These are phyloP conservation scores for Phylloporus rhodoxanthus DNA, from an alignment of 768 basidiomycete genomes.

Conservation along the genomic window DNA sequence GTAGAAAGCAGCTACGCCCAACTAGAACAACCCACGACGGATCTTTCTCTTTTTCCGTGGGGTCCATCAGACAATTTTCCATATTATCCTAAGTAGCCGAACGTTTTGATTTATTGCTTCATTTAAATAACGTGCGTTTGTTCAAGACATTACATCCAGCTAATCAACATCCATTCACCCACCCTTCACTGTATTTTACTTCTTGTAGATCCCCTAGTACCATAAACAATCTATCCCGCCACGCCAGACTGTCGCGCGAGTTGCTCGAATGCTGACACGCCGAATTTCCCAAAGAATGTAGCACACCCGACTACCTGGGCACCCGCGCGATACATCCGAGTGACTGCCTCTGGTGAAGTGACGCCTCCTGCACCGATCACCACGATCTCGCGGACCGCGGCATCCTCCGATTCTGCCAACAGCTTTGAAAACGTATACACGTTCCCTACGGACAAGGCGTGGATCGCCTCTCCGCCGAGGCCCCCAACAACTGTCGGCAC, in stretches of 20 bases:
- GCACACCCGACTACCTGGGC: slow-evolving; percentile 67
- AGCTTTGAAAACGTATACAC: slow-evolving; percentile 57
- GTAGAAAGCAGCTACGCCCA: neutral
- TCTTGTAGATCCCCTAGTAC: neutral
- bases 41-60: slow-evolving; percentile 23
- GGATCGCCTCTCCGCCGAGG: slow-evolving; percentile 70
- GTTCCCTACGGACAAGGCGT: slow-evolving; percentile 74
- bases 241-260: slow-evolving; percentile 15
- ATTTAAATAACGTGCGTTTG: slow-evolving; percentile 11
- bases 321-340: slow-evolving; percentile 70
- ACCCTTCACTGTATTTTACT: slow-evolving; percentile 20
- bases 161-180: slow-evolving; percentile 15
- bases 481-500: slow-evolving; percentile 65
- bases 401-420: slow-evolving; percentile 37
- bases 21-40: slow-evolving; percentile 8
- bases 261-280: slow-evolving; percentile 48
- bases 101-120: slow-evolving; percentile 27
- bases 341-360: slow-evolving; percentile 49
- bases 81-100: slow-evolving; percentile 14
- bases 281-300: slow-evolving; percentile 49
- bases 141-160: slow-evolving; percentile 10
- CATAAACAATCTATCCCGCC: neutral
- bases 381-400: slow-evolving; percentile 42
- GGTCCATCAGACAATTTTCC: slow-evolving; percentile 16
- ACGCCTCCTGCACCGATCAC: slow-evolving; percentile 85